A percentile compares a stretch with the other conserved stretches of the same genome.
Conservation (phyloP, 495 filamentous ascomycete species). For the Aspergillus steynii region DNA sequence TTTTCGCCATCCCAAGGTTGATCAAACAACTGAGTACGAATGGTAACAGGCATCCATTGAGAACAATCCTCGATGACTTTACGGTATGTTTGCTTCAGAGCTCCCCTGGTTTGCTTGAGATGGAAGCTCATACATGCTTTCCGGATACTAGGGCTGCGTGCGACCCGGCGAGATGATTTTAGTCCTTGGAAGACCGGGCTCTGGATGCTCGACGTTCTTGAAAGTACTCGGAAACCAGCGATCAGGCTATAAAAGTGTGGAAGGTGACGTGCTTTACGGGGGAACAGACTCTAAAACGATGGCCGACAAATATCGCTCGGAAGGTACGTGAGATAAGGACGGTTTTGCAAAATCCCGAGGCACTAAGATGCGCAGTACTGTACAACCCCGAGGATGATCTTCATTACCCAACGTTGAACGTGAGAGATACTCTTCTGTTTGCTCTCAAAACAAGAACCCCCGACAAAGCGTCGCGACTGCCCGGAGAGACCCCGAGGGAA, state of each 20-base stretch:
- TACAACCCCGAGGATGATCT: conserved; percentile 75
- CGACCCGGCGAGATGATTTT: conserved; percentile 55
- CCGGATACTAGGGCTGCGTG: conserved; percentile 44
- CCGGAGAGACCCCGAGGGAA: conserved; percentile 58
- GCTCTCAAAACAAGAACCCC: conserved; percentile 71
- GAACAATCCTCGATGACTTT: conserved; percentile 66
- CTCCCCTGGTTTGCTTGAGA: conserved; percentile 25
- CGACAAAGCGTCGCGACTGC: conserved; percentile 56
- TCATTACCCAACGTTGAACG: conserved; percentile 72
- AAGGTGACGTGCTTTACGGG: conserved; percentile 66
- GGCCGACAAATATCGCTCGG: conserved; percentile 64
- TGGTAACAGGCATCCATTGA: conserved; percentile 49
- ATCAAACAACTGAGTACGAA: conserved; percentile 48
- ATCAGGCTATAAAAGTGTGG: conserved; percentile 60
- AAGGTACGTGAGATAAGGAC: conserved; percentile 32
- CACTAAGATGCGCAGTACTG: conserved; percentile 37
- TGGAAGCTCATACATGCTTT: conserved; percentile 18
- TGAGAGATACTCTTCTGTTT: conserved; percentile 68
- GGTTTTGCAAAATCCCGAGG: neutral
- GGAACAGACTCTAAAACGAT: conserved; percentile 60
- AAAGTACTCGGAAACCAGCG: conserved; percentile 69
- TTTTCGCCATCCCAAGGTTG: conserved; percentile 55
- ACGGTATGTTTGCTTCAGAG: conserved; percentile 39
- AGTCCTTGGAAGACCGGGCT: conserved; percentile 70
- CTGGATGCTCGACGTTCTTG: conserved; percentile 71